These are phyloP conservation scores for Aspergillus quadrilineatus DNA, from an alignment of 2,329 filamentous ascomycete species.

Conservation along the genomic window DNA sequence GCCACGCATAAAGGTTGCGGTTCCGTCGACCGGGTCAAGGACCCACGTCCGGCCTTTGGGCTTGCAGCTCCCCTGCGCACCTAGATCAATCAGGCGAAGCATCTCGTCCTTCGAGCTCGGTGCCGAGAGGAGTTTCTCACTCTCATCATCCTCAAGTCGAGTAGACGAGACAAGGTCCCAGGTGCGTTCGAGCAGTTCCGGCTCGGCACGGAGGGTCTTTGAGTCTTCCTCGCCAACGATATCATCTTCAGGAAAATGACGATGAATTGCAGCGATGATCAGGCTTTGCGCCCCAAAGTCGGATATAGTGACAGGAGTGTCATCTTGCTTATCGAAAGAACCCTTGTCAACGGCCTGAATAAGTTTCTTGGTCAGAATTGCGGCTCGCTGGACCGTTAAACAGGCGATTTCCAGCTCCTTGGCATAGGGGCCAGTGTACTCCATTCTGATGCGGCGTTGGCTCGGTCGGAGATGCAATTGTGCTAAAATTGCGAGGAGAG, in stretches of 20 bases:
- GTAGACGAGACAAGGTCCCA: constrained; percentile 54
- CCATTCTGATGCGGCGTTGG: constrained; percentile 19
- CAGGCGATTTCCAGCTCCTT: constrained; percentile 39
- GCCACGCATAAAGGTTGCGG: constrained; percentile 59
- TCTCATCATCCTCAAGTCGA: constrained; percentile 33
- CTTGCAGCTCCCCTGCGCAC: constrained; percentile 45
- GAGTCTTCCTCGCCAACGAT: constrained; percentile 64
- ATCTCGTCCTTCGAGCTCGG: constrained; percentile 55
- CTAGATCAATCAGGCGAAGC: constrained; percentile 62
- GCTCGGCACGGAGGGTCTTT: constrained; percentile 51
- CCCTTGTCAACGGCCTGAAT: constrained; percentile 51
- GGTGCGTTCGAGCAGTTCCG: constrained; percentile 51
- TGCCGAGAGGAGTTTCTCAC: constrained; percentile 36
- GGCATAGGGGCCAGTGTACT: constrained; percentile 27
- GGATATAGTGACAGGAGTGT: constrained; percentile 62
- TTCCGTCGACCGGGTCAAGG: constrained; percentile 66
- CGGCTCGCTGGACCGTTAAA: constrained; percentile 55
- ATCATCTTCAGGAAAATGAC: constrained; percentile 54
- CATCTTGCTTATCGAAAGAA: constrained; percentile 57
- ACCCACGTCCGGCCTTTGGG: constrained; percentile 55
- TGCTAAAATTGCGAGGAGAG: background rate
- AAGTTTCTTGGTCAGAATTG: constrained; percentile 58
- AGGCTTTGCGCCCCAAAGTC: constrained; percentile 65
- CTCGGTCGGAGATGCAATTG: background rate
- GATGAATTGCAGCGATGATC: constrained; percentile 57